Conservation (phyloP, 129 eudicot genomes). For the Arctium lappa region DNA sequence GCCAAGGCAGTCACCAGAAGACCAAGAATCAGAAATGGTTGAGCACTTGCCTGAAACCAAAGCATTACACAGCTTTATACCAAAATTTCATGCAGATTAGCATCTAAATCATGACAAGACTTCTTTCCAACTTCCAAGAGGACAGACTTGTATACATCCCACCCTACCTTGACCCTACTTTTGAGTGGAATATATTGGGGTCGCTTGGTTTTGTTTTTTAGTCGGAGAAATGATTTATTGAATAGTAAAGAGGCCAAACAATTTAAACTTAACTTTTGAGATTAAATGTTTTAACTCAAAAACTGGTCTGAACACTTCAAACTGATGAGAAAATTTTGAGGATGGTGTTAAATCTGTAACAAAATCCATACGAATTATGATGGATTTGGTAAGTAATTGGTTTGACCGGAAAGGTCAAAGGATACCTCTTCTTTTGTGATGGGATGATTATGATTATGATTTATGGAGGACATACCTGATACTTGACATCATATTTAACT, state of each 20-base stretch:
- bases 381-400: not conserved
- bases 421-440: not conserved
- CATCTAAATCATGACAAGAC: not conserved
- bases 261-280: no score
- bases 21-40: constrained; percentile 85
- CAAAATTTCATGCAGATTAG: constrained; percentile 9
- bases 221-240: not conserved
- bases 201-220: not conserved
- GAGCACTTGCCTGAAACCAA: constrained; percentile 89
- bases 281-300: not conserved
- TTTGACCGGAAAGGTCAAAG: constrained; percentile 15
- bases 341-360: not conserved
- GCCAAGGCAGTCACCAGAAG: constrained; percentile 81
- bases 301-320: not conserved
- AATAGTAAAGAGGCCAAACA: not conserved
- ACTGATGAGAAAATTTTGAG: not conserved
- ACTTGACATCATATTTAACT: constrained; percentile 90
- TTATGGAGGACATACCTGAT: constrained; percentile 60
- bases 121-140: not conserved
- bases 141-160: not conserved
- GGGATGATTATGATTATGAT: not conserved
- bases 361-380: not conserved
- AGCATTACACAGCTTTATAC: constrained; percentile 11
- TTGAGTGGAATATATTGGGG: not conserved
- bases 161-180: not conserved